Base-by-base conservation (phyloP, 1,284 basidiomycete genomes). In the Moesziomyces globuligerus region DNA sequence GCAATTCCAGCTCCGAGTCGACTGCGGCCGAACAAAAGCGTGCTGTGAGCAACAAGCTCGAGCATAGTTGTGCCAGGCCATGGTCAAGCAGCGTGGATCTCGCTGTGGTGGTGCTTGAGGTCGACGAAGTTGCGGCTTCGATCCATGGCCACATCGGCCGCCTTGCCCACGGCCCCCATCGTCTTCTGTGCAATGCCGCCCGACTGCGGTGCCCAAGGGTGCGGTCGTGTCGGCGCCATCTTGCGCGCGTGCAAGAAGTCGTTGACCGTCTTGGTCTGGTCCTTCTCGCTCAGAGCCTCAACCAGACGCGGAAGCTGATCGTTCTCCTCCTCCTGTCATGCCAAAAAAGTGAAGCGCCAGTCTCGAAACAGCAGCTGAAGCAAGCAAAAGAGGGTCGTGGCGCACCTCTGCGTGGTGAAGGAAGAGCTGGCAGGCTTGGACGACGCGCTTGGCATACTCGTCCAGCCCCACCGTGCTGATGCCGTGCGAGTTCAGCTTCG, bases 151-250 rank as follows among this genome's bases (percentile, higher is more conserved):
- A 28, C 45, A 21, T 72, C 68, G 13, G 51, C 25, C 2, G 58
- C 44, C 45, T 62, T 61, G 38, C 62, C 56, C 41, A 53, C 46
- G 11, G 57, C 38, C 4, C 59, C 78, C 23, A 57, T 53, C 1
- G 65, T 51, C 61, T 72, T 72, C 45, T 78, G 78, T 4, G 66
- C 36, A n/a, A 71, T 18, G 4, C 76, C 72, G 18, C 78, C 78
- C 6, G 39, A 32, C 67, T 78, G 78, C 1, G 76, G 78, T 7
- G 75, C 74, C n/a, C 48, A 36, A 20, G 76, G 76, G 45, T 80
- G 74, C 7, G 78, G 72, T 25, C 72, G 74, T 3, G 58, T 60
- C 7, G 78, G 76, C 5, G 72, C 76, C 48, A 61, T 43, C 25
- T 65, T 52, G 34, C 74, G 68, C 17, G 65, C 74, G 23, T 57